Base-by-base conservation (phyloP, 495 filamentous ascomycete genomes). In the Penicillium simplicissimum region DNA sequence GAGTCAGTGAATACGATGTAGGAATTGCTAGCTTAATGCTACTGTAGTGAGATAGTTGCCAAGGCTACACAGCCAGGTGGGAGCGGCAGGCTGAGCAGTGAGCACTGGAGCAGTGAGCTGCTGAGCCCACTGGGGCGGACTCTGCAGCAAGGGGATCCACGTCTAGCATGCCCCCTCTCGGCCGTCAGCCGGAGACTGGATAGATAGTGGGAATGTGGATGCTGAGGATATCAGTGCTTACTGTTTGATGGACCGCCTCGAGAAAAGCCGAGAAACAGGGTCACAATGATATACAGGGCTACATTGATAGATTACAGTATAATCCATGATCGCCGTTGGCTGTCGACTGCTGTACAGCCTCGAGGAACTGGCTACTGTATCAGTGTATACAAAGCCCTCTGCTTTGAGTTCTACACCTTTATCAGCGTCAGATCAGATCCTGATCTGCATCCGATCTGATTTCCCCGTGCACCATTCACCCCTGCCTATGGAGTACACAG, bases 111-210 rank as follows among this genome's bases (percentile, higher is more conserved):
- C n/a, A n/a, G n/a, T 21, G n/a, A 10, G n/a, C 9, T 25, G 23
- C 23, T 25, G 23, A 21, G n/a, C 28, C 25, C 25, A 49, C 45
- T 49, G 45, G 33, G 35, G 48, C 42, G 59, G 23, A 33, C 47
- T 47, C 55, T 48, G 63, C 63, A 58, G 58, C 59, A 61, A 64
- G 37, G 37, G 62, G 57, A 64, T 57, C 37, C 53, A 55, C 47
- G 45, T 31, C 45, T n/a, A 49, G 36, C 57, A 45, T 62, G 40
- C 45, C 45, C 25, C 45, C 23, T 49, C 45, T 49, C 45, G 45
- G 45, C 45, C 45, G 42, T 31, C 45, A 19, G 45, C 9, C 45
- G 42, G 17, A 11, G 42, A 45, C n/a, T 19, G 23, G 23, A 25
- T 25, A 25, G 1, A 3, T 25, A 25, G 23, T 25, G 23, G 23